phyloP scores from a whole-genome alignment of 2,329 filamentous ascomycete genomes.

The Colletotrichum acutatum region DNA sequence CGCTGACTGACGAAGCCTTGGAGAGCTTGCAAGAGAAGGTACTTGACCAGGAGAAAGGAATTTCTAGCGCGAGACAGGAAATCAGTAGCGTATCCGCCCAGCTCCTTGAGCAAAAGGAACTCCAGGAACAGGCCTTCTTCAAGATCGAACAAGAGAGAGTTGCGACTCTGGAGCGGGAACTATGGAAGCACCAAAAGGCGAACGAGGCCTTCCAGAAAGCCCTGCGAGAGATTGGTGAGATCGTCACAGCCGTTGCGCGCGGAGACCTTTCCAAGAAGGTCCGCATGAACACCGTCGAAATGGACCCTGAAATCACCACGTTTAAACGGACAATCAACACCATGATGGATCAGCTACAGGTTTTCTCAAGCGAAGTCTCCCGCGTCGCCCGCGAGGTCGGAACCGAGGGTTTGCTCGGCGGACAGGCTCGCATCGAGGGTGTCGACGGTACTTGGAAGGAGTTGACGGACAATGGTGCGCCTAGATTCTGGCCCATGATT shows the following conservation, averaged over 20 bases:
- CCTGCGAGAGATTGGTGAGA: constrained; percentile 94
- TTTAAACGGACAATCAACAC: constrained; percentile 99
- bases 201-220: constrained; percentile 99
- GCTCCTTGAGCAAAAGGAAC: constrained; percentile 84
- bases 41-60: constrained; percentile 91
- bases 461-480: constrained; percentile 82
- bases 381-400: constrained; percentile 95
- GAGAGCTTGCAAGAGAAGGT: constrained; percentile 89
- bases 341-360: constrained; percentile 98
- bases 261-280: constrained; percentile 98
- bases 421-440: constrained; percentile 91
- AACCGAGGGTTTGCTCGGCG: constrained; percentile 92
- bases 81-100: constrained; percentile 88
- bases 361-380: constrained; percentile 96
- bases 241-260: constrained; percentile 94
- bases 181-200: constrained; percentile 97
- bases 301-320: constrained; percentile 97
- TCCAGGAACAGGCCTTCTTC: constrained; percentile 84
- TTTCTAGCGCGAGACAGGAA: constrained; percentile 87
- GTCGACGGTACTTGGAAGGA: constrained; percentile 99
- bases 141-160: constrained; percentile 90
- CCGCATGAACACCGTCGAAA: constrained; percentile 92
- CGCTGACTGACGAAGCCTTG: constrained; percentile 76
- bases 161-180: constrained; percentile 87
- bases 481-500: not conserved